Conservation (phyloP, 352 stramenopile genomes). For the Globisporangium iwayamae region DNA sequence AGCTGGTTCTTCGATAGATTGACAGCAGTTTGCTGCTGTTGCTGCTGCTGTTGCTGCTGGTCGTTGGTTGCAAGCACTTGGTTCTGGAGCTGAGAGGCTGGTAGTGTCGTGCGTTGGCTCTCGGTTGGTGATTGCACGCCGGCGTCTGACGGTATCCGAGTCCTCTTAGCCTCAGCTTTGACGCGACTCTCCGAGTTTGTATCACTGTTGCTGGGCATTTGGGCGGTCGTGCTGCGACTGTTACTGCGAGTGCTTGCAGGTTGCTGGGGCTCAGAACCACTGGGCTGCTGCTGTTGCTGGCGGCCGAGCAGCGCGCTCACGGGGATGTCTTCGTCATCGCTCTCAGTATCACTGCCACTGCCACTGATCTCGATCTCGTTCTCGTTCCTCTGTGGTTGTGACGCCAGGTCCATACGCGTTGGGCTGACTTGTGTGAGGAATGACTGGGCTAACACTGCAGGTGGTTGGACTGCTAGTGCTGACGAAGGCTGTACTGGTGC, state of each 20-base stretch:
- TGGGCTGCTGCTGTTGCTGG: neutral
- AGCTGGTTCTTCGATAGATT: neutral
- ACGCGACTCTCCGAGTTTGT: neutral
- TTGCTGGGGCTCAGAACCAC: neutral
- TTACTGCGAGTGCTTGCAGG: neutral
- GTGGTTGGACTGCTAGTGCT: neutral
- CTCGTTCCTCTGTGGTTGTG: neutral
- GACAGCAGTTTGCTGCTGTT: neutral
- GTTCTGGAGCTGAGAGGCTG: neutral
- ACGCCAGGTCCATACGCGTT: neutral
- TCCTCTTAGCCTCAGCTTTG: neutral
- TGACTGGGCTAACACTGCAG: neutral
- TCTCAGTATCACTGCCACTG: slow-evolving; percentile 7
- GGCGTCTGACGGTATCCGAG: neutral
- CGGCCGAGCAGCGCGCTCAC: neutral
- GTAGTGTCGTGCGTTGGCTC: neutral
- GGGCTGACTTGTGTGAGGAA: too few species aligned
- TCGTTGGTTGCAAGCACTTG: neutral
- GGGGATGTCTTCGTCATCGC: slow-evolving; percentile 8
- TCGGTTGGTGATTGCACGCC: neutral
- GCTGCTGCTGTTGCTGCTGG: too few species aligned
- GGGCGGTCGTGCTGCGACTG: neutral
- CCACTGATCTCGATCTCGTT: slow-evolving; percentile 5
- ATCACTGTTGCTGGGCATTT: neutral
- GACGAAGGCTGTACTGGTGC: neutral